Evolutionary conservation across 179 eudicot genomes (phyloP).

Genomic region (Silene vulgaris): DNA sequence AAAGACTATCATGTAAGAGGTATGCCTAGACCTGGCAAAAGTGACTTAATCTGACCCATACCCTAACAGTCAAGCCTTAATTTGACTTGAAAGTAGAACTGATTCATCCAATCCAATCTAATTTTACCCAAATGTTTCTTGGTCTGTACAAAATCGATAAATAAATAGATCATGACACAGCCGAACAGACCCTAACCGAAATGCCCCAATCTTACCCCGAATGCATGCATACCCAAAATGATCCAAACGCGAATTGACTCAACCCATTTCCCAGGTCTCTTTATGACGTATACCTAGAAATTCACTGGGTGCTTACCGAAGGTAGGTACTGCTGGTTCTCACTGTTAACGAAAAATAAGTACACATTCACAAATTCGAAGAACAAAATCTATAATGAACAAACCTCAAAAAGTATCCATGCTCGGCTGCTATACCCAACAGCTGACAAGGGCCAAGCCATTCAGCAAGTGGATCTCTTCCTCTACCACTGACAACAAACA

Average conservation of each 20-base stretch:
- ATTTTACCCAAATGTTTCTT: background rate
- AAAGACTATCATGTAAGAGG: background rate
- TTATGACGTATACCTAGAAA: background rate
- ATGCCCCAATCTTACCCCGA: background rate
- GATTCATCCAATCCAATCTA: background rate
- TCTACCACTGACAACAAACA: slow-evolving; percentile 80
- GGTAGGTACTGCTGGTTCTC: background rate
- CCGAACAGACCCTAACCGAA: background rate
- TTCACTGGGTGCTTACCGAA: background rate
- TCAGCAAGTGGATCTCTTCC: slow-evolving; percentile 48
- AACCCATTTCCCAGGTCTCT: background rate
- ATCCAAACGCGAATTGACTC: background rate
- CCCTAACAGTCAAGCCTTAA: background rate
- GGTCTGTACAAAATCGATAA: background rate
- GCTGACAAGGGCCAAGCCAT: slow-evolving; percentile 74
- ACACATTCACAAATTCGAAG: background rate
- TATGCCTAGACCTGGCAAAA: slow-evolving; percentile 2
- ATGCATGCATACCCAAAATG: slow-evolving; percentile 1
- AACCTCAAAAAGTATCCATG: slow-evolving; percentile 82
- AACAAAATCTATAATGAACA: slow-evolving; percentile 1
- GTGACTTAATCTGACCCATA: background rate
- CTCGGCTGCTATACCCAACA: slow-evolving; percentile 78
- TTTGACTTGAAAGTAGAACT: background rate
- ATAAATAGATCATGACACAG: background rate
- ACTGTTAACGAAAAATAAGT: background rate